These are phyloP conservation scores for Lignosus rhinocerotis DNA, from an alignment of 1,284 basidiomycete genomes.

Conservation along the genomic window DNA sequence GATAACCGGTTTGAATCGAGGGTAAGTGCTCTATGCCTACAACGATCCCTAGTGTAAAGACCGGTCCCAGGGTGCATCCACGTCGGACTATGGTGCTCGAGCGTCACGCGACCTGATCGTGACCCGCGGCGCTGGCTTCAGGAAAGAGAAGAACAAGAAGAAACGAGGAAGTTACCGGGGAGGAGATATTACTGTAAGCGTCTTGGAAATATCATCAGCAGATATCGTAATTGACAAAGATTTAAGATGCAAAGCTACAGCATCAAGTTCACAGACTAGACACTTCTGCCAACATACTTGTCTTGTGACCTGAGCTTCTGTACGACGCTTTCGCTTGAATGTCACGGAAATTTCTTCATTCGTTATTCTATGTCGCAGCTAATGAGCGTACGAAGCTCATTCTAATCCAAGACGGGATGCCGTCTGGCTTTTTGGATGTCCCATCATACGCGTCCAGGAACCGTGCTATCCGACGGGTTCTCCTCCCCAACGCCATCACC, in stretches of 20 bases:
- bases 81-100: conserved; percentile 85
- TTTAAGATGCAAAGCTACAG: conserved; percentile 76
- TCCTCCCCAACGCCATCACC: conserved; percentile 34
- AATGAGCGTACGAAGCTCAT: conserved; percentile 49
- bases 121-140: conserved; percentile 91
- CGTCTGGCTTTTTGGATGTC: background rate
- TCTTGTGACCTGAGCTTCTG: background rate
- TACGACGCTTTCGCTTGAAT: background rate
- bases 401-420: conserved; percentile 42
- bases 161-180: conserved; percentile 92
- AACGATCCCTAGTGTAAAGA: background rate
- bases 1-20: conserved; percentile 87
- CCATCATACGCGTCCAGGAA: conserved; percentile 5
- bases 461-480: conserved; percentile 16
- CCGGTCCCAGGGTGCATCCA: conserved; percentile 50
- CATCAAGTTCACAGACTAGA: conserved; percentile 73
- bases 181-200: conserved; percentile 85
- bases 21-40: conserved; percentile 45
- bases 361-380: conserved; percentile 36
- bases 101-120: conserved; percentile 89
- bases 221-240: conserved; percentile 10
- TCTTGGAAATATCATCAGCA: background rate
- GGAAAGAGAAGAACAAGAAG: conserved; percentile 99
- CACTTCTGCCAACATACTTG: background rate
- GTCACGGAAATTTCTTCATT: background rate